These are phyloP conservation scores for Purpureocillium lavendulum DNA, from an alignment of 2,329 filamentous ascomycete species.

Conservation along the genomic window DNA sequence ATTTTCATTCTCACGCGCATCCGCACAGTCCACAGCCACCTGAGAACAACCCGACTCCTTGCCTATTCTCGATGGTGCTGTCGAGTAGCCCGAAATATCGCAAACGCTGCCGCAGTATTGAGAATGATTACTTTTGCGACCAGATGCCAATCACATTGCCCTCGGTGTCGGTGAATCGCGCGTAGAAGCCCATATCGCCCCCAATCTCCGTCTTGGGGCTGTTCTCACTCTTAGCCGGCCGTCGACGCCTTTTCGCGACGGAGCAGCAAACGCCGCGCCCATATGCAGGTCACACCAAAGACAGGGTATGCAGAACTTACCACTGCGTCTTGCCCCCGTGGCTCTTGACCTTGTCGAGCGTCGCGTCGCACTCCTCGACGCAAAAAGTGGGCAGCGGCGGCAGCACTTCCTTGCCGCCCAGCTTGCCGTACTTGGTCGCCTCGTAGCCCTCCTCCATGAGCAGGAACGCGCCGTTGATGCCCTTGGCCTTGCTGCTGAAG, in stretches of 20 bases:
- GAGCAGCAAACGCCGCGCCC: too few relatives aligned
- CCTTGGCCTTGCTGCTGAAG: slow-evolving; percentile 23
- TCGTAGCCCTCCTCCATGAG: slow-evolving; percentile 20
- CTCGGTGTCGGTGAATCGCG: slow-evolving; percentile 27
- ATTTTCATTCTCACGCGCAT: too few relatives aligned
- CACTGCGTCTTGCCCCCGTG: slow-evolving; percentile 24
- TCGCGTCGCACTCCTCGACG: slow-evolving; percentile 22
- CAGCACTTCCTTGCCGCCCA: slow-evolving; percentile 12
- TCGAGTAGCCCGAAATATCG: too few relatives aligned
- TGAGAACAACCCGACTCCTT: too few relatives aligned
- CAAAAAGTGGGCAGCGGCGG: slow-evolving; percentile 24
- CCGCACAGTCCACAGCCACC: too few relatives aligned
- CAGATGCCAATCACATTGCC: slow-evolving; percentile 28
- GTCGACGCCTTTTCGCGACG: too few relatives aligned
- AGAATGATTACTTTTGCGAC: slow-evolving; percentile 12
- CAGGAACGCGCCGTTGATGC: slow-evolving; percentile 25
- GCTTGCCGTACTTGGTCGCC: slow-evolving; percentile 17
- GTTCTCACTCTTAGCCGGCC: slow-evolving; percentile 1
- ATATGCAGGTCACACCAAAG: too few relatives aligned
- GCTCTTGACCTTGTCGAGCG: slow-evolving; percentile 17
- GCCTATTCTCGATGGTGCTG: too few relatives aligned
- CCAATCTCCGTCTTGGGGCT: slow-evolving; percentile 28
- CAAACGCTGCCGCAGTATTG: too few relatives aligned
- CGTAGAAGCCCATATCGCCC: slow-evolving; percentile 23
- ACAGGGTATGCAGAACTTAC: slow-evolving; percentile 15